Conservation (phyloP, 1,139 yeast genomes). For the Yamadazyma siamensis region DNA sequence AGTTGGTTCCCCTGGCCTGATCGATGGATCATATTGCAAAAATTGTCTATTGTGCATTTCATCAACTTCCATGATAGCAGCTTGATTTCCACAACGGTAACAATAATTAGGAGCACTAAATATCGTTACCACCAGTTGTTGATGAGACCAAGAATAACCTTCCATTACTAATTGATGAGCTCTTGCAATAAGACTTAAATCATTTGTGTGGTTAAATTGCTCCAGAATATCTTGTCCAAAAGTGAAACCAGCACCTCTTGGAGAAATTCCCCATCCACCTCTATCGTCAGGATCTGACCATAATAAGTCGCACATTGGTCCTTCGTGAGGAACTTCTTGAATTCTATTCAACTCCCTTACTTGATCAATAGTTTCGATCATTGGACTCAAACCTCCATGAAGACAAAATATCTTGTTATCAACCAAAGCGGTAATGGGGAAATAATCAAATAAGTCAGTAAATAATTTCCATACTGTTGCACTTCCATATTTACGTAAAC, state of each 20-base stretch:
- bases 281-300: constrained; percentile 99
- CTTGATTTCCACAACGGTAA: constrained; percentile 96
- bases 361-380: constrained; percentile 84
- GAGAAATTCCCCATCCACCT: constrained; percentile 95
- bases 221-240: constrained; percentile 51
- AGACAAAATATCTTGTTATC: constrained; percentile 89
- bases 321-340: constrained; percentile 98
- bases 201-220: constrained; percentile 83
- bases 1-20: constrained; percentile 94
- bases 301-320: constrained; percentile 95
- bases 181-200: constrained; percentile 83
- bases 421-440: constrained; percentile 91
- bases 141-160: constrained; percentile 79
- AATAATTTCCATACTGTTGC: constrained; percentile 89
- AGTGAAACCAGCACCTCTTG: constrained; percentile 96
- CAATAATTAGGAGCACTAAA: constrained; percentile 99
- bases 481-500: constrained; percentile 90
- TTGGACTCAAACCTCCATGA: constrained; percentile 96
- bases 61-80: constrained; percentile 98
- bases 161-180: constrained; percentile 99
- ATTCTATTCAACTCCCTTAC: constrained; percentile 80
- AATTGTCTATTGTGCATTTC: constrained; percentile 87
- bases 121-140: constrained; percentile 90
- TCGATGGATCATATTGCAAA: constrained; percentile 90
- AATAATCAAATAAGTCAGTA: constrained; percentile 81